Evolutionary conservation across 1,284 basidiomycete species (phyloP).

Genomic region (Mycena citricolor): DNA sequence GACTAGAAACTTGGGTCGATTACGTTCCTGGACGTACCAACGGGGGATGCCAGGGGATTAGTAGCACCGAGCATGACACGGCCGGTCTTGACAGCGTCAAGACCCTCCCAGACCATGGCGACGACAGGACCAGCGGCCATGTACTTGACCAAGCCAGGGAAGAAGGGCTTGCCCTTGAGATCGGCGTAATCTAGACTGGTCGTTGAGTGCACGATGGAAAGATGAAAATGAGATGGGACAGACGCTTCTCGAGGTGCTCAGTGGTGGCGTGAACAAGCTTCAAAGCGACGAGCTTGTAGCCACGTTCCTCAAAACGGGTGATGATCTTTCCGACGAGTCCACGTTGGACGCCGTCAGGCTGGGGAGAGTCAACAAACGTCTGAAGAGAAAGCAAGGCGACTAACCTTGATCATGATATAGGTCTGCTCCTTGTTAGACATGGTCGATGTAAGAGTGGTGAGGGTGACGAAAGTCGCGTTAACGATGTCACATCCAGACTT

Average conservation of each 20-base stretch:
- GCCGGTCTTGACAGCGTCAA: constrained; percentile 96
- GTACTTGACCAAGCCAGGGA: constrained; percentile 91
- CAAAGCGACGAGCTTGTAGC: constrained; percentile 91
- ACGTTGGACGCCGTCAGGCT: constrained; percentile 98
- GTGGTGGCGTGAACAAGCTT: constrained; percentile 79
- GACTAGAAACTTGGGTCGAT: constrained; percentile 15
- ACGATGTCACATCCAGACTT: constrained; percentile 15
- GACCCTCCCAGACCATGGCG: constrained; percentile 96
- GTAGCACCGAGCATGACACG: constrained; percentile 96
- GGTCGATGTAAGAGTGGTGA: constrained; percentile 26
- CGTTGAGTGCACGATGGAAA: constrained; percentile 19
- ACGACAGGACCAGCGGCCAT: constrained; percentile 96
- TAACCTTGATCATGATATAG: constrained; percentile 89
- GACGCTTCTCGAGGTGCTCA: constrained; percentile 86
- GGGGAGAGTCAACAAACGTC: constrained; percentile 14
- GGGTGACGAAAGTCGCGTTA: constrained; percentile 33
- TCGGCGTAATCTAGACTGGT: constrained; percentile 82
- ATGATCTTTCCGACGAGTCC: constrained; percentile 94
- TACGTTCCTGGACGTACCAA: constrained; percentile 73
- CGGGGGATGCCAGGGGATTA: constrained; percentile 89
- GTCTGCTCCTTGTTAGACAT: constrained; percentile 76
- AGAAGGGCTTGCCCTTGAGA: constrained; percentile 89
- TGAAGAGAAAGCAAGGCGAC: not conserved
- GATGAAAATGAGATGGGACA: constrained; percentile 27
- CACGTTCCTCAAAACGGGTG: constrained; percentile 90